These are phyloP conservation scores for Vitis amurensis DNA, from an alignment of 164 flowering plant genomes.

Conservation along the genomic window DNA sequence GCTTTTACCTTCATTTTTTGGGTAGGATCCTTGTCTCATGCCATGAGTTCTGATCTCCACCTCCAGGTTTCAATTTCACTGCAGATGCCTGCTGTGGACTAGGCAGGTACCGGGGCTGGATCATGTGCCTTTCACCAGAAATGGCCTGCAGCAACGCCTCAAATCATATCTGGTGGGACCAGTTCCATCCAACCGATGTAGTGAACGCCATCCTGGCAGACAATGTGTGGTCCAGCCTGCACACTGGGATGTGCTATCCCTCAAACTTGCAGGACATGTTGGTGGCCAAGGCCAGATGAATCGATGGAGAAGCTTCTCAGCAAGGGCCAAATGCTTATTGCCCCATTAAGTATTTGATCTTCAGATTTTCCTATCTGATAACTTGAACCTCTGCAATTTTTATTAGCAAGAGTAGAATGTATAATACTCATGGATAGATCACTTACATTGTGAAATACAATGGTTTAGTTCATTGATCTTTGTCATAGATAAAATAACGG, in stretches of 20 bases:
- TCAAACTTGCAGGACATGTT: conserved; percentile 70
- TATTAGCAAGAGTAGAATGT: no score
- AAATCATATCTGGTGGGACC: conserved; percentile 91
- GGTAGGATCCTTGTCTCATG: not conserved
- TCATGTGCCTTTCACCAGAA: conserved; percentile 68
- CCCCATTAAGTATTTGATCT: not conserved
- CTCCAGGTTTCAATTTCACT: conserved; percentile 60
- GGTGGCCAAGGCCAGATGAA: conserved; percentile 14
- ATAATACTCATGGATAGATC: no score
- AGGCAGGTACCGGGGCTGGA: conserved; percentile 72
- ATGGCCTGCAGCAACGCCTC: conserved; percentile 82
- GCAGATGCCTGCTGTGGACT: conserved; percentile 89
- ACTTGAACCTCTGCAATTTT: no score
- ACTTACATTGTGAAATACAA: no score
- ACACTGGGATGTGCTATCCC: conserved; percentile 82
- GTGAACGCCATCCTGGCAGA: conserved; percentile 85
- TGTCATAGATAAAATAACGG: not conserved
- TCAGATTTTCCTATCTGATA: no score
- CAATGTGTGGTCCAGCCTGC: conserved; percentile 81
- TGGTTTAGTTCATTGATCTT: no score
- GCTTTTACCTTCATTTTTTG: not conserved
- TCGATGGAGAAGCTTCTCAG: not conserved
- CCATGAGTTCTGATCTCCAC: not conserved
- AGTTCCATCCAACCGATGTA: conserved; percentile 88
- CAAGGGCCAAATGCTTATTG: not conserved